Evolutionary conservation across 768 basidiomycete genomes (phyloP), one percentile per base, ranked within the genome.

Genomic region (Coprinopsis strossmayeri): DNA sequence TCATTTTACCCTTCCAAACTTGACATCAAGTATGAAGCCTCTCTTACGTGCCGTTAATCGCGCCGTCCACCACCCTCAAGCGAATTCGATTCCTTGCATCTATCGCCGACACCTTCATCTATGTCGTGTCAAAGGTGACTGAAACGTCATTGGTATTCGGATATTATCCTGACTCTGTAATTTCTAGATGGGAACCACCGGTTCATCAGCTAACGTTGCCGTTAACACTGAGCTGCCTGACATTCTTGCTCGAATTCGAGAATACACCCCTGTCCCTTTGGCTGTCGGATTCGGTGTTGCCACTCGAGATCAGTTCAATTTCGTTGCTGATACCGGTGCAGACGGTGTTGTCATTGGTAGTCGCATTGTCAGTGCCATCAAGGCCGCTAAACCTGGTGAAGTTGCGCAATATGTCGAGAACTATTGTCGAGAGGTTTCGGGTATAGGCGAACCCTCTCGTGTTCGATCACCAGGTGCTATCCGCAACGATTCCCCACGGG

Each of bases 251-350:
- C 84, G 91, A 28, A 85, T 99, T 40, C 84, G 88, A 38, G 70
- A 87, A 55, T 79, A 82, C 62, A 78, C 92, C 37, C 71, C 76
- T 11, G 79, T 90, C 7, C 91, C 96, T 2, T 73, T 99, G 40
- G 95, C 92, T 2, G 95, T 98, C 51, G 96, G 96, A 5, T 99
- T 99, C 60, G 96, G 96, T 43, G 91, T 99, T 5, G 85, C 94
- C 20, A 94, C 85, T 12, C 81, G 87, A 23, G 77, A 79, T 9
- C 96, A 98, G 64, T 95, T 94, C 65, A 83, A 94, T 43, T 71
- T 77, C 39, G 91, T 95, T 50, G 82, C 80, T 34, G 77, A 84
- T 51, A 80, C 91, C 28, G 91, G 91, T n/a, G 93, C 95, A 3
- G 92, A 97, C 57, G 96, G 86, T 39, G 91, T 97, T 27, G 95